phyloP scores from a whole-genome alignment of 2,329 filamentous ascomycete genomes.

The Talaromyces sp. region DNA sequence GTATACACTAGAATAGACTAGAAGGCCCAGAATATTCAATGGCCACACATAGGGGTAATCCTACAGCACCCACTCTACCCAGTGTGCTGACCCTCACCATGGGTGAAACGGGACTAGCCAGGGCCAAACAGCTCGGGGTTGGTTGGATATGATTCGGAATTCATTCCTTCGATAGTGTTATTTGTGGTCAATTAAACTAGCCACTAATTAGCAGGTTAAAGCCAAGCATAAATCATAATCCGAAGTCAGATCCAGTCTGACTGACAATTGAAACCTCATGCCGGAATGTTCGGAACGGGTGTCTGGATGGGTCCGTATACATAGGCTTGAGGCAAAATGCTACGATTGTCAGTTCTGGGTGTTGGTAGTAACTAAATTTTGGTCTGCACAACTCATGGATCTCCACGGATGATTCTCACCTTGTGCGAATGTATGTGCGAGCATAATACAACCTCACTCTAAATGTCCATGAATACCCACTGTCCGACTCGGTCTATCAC shows the following conservation, averaged over 20 bases:
- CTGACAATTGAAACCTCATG: too few relatives aligned
- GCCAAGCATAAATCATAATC: neutral
- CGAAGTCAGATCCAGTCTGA: neutral
- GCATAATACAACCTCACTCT: neutral
- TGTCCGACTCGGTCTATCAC: neutral
- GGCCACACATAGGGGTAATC: neutral
- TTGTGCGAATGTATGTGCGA: too few relatives aligned
- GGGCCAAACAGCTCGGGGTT: neutral
- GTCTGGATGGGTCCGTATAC: neutral
- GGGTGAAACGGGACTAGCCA: neutral
- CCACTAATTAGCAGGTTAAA: too few relatives aligned
- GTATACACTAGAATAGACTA: neutral
- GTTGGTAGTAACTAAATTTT: neutral
- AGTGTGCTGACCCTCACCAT: neutral
- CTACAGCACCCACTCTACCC: neutral
- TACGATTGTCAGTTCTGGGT: too few relatives aligned
- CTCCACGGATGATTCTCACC: neutral
- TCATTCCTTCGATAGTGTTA: too few relatives aligned
- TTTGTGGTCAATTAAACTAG: too few relatives aligned
- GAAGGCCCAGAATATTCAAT: neutral
- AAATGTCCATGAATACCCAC: neutral
- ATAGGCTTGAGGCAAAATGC: neutral
- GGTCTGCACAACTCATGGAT: neutral
- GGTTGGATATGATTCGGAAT: too few relatives aligned
- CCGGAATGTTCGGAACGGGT: neutral